Percentiles rank a stretch among this genome's conserved stretches.
phyloP scores from a whole-genome alignment of 257 asterid species.

The Solanum bulbocastanum region DNA sequence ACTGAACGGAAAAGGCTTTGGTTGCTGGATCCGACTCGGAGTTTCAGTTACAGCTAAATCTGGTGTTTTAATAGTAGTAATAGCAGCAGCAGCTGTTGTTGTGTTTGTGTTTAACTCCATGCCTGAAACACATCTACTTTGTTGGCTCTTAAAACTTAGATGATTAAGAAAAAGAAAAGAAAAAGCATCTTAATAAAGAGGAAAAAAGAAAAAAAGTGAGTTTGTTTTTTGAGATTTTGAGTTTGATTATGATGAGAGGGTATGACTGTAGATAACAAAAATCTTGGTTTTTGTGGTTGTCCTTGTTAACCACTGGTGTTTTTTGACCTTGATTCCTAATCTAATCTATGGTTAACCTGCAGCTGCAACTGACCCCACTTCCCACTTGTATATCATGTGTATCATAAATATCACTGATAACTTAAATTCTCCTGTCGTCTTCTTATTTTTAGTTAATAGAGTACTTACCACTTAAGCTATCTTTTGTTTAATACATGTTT shows the following conservation, averaged over 20 bases:
- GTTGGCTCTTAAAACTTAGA: not conserved
- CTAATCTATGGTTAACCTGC: conserved; percentile 41
- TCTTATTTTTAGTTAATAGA: not conserved
- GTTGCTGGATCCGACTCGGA: conserved; percentile 54
- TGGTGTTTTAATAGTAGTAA: conserved; percentile 33
- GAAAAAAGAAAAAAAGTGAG: not conserved
- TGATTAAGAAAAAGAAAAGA: conserved; percentile 6
- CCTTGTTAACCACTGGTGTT: conserved; percentile 43
- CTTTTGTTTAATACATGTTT: not conserved
- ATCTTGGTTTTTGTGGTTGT: conserved; percentile 56
- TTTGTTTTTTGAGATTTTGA: not conserved
- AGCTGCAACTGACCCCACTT: not conserved
- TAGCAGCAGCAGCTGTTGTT: not conserved
- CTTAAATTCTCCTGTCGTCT: not conserved
- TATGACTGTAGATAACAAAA: conserved; percentile 23
- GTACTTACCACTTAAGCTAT: not conserved
- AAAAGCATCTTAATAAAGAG: not conserved
- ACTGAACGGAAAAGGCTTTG: conserved; percentile 31
- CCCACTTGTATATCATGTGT: not conserved
- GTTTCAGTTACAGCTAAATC: conserved; percentile 58
- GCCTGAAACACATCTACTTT: conserved; percentile 24
- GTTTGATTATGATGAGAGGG: conserved; percentile 5
- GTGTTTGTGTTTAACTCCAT: conserved; percentile 40
- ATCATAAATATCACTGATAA: conserved; percentile 1
- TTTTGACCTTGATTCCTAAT: conserved; percentile 28